phyloP scores from a whole-genome alignment of 192 early-diverging fungal species.

The Fimicolochytrium jonesii region DNA sequence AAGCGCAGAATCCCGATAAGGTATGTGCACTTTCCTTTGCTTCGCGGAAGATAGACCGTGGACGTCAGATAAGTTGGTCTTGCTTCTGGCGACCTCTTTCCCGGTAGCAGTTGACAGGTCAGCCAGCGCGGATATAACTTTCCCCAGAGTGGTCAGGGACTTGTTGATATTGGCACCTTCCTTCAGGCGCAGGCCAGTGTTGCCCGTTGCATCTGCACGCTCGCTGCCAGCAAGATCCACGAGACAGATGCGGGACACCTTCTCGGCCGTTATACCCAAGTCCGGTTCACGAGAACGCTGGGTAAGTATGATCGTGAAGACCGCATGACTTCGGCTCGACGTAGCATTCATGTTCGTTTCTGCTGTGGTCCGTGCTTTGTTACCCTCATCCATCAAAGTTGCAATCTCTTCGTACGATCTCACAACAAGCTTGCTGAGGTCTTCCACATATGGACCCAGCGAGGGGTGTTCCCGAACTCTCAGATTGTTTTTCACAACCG shows the following conservation, averaged over 20 bases:
- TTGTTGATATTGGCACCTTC: constrained; percentile 96
- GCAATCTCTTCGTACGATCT: constrained; percentile 79
- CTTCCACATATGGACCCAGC: constrained; percentile 82
- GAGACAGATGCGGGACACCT: constrained; percentile 33
- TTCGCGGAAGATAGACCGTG: not conserved
- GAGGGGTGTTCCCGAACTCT: constrained; percentile 59
- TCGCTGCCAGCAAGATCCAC: constrained; percentile 95
- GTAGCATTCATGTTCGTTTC: constrained; percentile 94
- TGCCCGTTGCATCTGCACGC: constrained; percentile 79
- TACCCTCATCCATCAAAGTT: constrained; percentile 76
- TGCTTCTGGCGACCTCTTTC: not conserved
- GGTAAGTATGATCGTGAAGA: constrained; percentile 42
- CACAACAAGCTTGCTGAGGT: constrained; percentile 80
- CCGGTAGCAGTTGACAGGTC: constrained; percentile 41
- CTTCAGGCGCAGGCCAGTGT: constrained; percentile 76
- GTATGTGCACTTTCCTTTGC: constrained; percentile 47
- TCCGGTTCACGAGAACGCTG: constrained; percentile 31
- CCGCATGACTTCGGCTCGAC: constrained; percentile 63
- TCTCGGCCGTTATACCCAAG: constrained; percentile 1
- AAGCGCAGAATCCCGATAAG: constrained; percentile 85
- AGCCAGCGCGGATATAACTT: constrained; percentile 87
- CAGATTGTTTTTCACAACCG: constrained; percentile 49
- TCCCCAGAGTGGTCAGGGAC: constrained; percentile 84
- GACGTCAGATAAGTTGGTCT: not conserved
- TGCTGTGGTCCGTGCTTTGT: constrained; percentile 84